phyloP scores from a whole-genome alignment of 2,329 filamentous ascomycete species.

The Microdochium trichocladiopsis region DNA sequence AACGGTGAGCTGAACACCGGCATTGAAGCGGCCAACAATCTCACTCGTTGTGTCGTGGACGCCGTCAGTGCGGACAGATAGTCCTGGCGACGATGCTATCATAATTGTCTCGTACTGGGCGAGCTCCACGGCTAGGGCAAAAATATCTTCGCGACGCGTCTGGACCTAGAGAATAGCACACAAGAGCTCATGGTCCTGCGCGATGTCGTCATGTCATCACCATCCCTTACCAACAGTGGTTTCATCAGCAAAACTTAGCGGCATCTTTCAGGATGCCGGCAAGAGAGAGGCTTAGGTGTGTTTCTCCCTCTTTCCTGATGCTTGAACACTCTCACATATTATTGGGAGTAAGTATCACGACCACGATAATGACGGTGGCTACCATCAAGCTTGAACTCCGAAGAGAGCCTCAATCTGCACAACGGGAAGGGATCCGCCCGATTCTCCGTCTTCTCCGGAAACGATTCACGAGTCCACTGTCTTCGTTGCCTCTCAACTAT shows the following conservation, averaged over 20 bases:
- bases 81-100: constrained; percentile 27
- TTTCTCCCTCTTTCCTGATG: background rate
- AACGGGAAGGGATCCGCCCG: too few relatives aligned
- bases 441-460: too few relatives aligned
- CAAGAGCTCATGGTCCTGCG: constrained; percentile 34
- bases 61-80: constrained; percentile 32
- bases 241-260: constrained; percentile 27
- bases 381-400: too few relatives aligned
- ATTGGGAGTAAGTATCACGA: too few relatives aligned
- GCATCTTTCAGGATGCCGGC: constrained; percentile 20
- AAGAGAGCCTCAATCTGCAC: too few relatives aligned
- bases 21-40: constrained; percentile 39
- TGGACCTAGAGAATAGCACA: constrained; percentile 22
- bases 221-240: constrained; percentile 29
- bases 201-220: constrained; percentile 42
- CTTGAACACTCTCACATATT: constrained; percentile 14
- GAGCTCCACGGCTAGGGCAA: constrained; percentile 33
- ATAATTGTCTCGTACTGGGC: constrained; percentile 32
- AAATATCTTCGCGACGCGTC: constrained; percentile 30
- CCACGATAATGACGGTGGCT: too few relatives aligned
- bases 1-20: constrained; percentile 32
- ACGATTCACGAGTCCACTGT: too few relatives aligned
- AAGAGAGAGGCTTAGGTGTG: constrained; percentile 5
- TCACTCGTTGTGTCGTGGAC: constrained; percentile 36
- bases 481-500: too few relatives aligned